These are phyloP conservation scores for Schizothecium vesticola DNA, from an alignment of 495 filamentous ascomycete species.

Conservation along the genomic window DNA sequence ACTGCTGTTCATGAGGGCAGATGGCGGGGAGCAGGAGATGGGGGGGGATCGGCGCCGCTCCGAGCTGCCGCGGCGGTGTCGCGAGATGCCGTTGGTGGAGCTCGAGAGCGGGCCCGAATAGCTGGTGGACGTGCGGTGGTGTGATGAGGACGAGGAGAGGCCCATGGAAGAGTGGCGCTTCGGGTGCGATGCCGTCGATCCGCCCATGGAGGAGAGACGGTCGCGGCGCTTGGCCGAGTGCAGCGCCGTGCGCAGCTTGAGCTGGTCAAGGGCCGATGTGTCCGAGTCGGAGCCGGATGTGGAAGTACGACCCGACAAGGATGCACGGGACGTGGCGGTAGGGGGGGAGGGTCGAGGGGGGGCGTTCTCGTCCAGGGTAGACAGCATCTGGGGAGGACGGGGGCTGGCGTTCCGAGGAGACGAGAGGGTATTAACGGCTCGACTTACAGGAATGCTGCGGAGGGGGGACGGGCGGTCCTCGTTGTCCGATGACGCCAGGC, in stretches of 20 bases:
- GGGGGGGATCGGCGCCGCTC: constrained; percentile 42
- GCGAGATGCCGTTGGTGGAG: constrained; percentile 42
- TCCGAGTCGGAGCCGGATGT: constrained; percentile 42
- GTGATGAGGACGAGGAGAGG: constrained; percentile 9
- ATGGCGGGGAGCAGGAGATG: constrained; percentile 41
- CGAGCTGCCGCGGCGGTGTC: constrained; percentile 34
- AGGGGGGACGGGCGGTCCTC: constrained; percentile 58
- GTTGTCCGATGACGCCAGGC: constrained; percentile 56
- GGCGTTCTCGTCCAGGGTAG: constrained; percentile 37
- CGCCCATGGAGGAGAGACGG: constrained; percentile 32
- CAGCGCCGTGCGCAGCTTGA: constrained; percentile 42
- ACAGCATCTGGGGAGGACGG: constrained; percentile 14
- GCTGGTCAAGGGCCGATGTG: constrained; percentile 37
- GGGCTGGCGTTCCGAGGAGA: constrained; percentile 30
- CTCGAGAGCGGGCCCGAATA: constrained; percentile 33
- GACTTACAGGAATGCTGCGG: constrained; percentile 36
- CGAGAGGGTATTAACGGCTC: constrained; percentile 37
- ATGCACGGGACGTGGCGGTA: constrained; percentile 29
- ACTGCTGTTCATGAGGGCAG: constrained; percentile 1
- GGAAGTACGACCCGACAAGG: constrained; percentile 8
- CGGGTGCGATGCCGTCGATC: constrained; percentile 18
- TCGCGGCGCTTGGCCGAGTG: constrained; percentile 41
- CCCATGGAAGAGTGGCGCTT: constrained; percentile 36
- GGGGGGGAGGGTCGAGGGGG: constrained; percentile 28
- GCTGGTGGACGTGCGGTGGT: constrained; percentile 26